phyloP scores from a whole-genome alignment of 495 filamentous ascomycete species.

The Xylaria palmicola region DNA sequence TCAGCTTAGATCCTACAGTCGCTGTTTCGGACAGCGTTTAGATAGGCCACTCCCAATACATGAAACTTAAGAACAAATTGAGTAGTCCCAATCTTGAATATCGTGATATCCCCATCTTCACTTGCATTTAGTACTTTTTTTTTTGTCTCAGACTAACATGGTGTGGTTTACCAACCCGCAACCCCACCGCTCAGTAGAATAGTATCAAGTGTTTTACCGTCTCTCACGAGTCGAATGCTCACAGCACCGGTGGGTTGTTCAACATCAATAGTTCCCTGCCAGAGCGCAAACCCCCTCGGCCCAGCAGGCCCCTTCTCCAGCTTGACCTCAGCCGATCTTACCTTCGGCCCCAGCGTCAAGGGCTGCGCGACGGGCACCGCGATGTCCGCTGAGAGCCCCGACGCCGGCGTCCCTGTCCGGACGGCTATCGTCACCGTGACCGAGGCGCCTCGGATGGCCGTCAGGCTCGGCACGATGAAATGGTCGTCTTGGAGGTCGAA shows the following conservation, averaged over 20 bases:
- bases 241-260: slow-evolving; percentile 20
- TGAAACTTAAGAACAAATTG: not conserved
- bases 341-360: slow-evolving; percentile 32
- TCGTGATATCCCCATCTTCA: not conserved
- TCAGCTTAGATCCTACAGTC: not conserved
- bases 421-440: slow-evolving; percentile 27
- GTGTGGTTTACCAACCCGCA: slow-evolving; percentile 25
- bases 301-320: slow-evolving; percentile 16
- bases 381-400: slow-evolving; percentile 19
- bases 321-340: slow-evolving; percentile 13
- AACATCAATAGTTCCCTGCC: slow-evolving; percentile 18
- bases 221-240: slow-evolving; percentile 19
- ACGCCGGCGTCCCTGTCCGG: slow-evolving; percentile 9
- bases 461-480: slow-evolving; percentile 29
- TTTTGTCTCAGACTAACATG: too few species aligned
- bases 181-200: slow-evolving; percentile 24
- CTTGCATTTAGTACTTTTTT: not conserved
- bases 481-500: slow-evolving; percentile 29
- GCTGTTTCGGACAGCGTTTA: not conserved
- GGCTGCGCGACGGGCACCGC: slow-evolving; percentile 26
- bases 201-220: slow-evolving; percentile 22
- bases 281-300: slow-evolving; percentile 16
- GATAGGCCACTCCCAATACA: not conserved
- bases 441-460: slow-evolving; percentile 11
- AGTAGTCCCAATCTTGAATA: not conserved